Percentiles rank a stretch among this genome's conserved stretches.
These are phyloP conservation scores for Tylopilus rubrobrunneus DNA, from an alignment of 768 basidiomycete species.

Conservation along the genomic window DNA sequence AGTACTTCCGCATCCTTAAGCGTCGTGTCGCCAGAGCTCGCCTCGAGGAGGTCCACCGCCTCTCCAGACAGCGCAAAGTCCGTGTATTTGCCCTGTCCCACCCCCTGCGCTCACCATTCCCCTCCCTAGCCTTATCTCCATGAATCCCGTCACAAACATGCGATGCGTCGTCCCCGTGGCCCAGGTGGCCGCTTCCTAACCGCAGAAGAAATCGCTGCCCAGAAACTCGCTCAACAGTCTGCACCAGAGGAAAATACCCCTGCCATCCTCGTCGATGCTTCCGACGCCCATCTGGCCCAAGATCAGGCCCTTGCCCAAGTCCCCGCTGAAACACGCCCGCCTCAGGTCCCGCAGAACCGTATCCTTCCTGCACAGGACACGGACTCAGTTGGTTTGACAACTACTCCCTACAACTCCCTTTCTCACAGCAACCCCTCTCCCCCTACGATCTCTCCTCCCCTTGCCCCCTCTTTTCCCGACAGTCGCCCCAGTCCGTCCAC, in stretches of 20 bases:
- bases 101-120: constrained; percentile 5
- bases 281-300: constrained; percentile 10
- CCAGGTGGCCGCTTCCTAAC: constrained; percentile 98
- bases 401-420: constrained; percentile 14
- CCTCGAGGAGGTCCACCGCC: constrained; percentile 88
- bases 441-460: constrained; percentile 17
- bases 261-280: constrained; percentile 17
- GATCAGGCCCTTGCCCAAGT: constrained; percentile 2
- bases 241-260: constrained; percentile 22
- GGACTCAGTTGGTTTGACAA: constrained; percentile 6
- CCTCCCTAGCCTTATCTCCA: constrained; percentile 86
- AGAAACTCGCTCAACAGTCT: constrained; percentile 44
- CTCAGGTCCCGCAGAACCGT: constrained; percentile 16
- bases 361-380: constrained; percentile 18
- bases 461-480: constrained; percentile 20
- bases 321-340: constrained; percentile 9
- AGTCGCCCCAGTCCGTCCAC: constrained; percentile 9
- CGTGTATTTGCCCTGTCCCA: not conserved
- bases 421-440: constrained; percentile 24
- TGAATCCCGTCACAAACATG: constrained; percentile 96
- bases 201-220: constrained; percentile 89
- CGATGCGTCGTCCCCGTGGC: constrained; percentile 94
- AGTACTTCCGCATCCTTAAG: constrained; percentile 98
- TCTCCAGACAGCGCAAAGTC: constrained; percentile 92
- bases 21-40: constrained; percentile 86